Evolutionary conservation across 352 stramenopile genomes (phyloP), one percentile per base, ranked within the genome.

Genomic region (Phytophthora chlamydospora): DNA sequence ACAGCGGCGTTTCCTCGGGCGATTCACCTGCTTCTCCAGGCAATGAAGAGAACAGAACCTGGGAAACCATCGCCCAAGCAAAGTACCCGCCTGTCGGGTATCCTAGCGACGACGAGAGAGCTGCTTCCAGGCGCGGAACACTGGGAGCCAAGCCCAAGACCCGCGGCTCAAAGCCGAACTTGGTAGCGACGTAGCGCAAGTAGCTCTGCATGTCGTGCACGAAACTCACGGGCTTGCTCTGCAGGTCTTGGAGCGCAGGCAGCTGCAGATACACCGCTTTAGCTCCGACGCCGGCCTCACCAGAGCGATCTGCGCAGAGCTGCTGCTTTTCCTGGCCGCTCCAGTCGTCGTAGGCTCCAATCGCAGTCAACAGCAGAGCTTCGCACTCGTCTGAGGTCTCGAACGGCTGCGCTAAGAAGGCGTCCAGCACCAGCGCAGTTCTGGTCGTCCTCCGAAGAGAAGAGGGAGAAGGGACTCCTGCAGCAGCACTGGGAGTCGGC

Each of bases 331-430:
- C 79, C 1, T 76, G 67, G 0, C 29, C 31, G 14, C 51, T 74
- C 63, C 63, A 72, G 17, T 53, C 35, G 13, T 44, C 40, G 11
- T 57, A 72, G 1, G 63, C 63, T 64, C 64, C n/a, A 2, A 52
- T 46, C 3, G 82, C 38, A 14, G 61, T 58, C 3, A 53, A 12
- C 42, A 88, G 35, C 3, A 66, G 13, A 7, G 58, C 66, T 27
- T 55, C 29, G 50, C 80, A 88, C n/a, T 62, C 60, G 3, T 49
- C 21, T 3, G n/a, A 19, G 0, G 62, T 54, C 13, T 36, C 19
- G 21, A 87, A 85, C 7, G 80, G 80, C 38, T 87, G 78, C 1
- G 59, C 72, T 9, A 88, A 46, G 24, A 88, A 85, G 0, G 72
- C 72, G 32, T 90, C 73, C 32, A 88, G 53, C 24, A 90, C 11